Evolutionary conservation across 2,329 filamentous ascomycete genomes (phyloP).

Genomic region (Trichoderma arundinaceum): DNA sequence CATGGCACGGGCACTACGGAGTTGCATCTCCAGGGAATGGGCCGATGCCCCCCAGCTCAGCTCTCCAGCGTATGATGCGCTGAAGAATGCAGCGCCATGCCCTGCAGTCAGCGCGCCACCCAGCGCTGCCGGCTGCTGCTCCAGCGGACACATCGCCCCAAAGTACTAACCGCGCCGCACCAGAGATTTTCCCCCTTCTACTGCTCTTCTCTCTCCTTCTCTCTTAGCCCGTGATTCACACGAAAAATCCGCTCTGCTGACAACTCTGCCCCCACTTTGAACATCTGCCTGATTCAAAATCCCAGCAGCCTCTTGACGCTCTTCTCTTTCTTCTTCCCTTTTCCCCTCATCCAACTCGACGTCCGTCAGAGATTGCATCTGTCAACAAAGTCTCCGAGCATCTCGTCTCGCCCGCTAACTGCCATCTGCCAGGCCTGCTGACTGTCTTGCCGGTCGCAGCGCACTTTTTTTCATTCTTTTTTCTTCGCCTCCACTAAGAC

Average conservation of each 20-base stretch:
- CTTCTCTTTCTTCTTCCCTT: slow-evolving; percentile 1
- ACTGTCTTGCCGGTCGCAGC: slow-evolving; percentile 35
- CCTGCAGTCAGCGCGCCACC: background rate
- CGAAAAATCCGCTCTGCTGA: slow-evolving; percentile 26
- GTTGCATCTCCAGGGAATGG: too few relatives aligned
- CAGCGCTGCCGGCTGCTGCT: background rate
- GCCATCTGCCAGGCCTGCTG: slow-evolving; percentile 30
- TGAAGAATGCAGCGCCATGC: slow-evolving; percentile 4
- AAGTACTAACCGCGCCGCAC: background rate
- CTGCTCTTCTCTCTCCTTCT: slow-evolving; percentile 1
- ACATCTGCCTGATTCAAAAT: slow-evolving; percentile 32
- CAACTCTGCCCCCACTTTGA: slow-evolving; percentile 29
- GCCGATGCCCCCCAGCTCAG: too few relatives aligned
- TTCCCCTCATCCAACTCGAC: slow-evolving; percentile 21
- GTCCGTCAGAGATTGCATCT: slow-evolving; percentile 28
- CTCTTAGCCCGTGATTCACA: background rate
- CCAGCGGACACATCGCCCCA: slow-evolving; percentile 1
- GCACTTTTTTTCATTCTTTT: slow-evolving; percentile 10
- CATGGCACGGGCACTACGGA: too few relatives aligned
- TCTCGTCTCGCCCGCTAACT: slow-evolving; percentile 14
- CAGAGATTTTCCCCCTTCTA: background rate
- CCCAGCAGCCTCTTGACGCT: slow-evolving; percentile 5
- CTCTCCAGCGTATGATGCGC: background rate
- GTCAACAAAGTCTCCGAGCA: slow-evolving; percentile 31
- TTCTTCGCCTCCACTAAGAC: background rate